Conservation (phyloP, 2,329 filamentous ascomycete genomes). For the Colletotrichum liriopes region DNA sequence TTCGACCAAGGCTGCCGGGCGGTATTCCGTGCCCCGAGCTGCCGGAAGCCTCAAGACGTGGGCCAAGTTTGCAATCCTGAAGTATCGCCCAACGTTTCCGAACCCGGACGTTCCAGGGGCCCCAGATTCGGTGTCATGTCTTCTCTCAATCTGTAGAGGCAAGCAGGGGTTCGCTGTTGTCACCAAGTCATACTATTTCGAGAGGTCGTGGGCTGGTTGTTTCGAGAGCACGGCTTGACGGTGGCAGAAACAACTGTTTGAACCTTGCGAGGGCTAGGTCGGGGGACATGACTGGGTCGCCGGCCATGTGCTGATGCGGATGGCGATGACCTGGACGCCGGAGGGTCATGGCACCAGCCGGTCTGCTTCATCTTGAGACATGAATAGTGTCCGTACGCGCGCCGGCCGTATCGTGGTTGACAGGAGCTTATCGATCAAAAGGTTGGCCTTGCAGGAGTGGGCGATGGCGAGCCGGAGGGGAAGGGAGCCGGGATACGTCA, state of each 20-base stretch:
- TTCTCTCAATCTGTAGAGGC: not conserved
- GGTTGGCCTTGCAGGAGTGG: conserved; percentile 1
- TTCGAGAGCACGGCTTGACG: not conserved
- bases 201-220: not conserved
- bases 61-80: conserved; percentile 11
- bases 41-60: conserved; percentile 9
- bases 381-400: conserved; percentile 16
- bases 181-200: not conserved
- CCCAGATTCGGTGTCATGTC: not conserved
- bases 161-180: not conserved
- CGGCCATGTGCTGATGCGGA: conserved; percentile 16
- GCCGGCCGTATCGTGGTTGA: conserved; percentile 10
- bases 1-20: conserved; percentile 3
- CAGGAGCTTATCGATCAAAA: conserved; percentile 14
- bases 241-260: not conserved
- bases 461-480: not conserved
- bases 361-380: conserved; percentile 37
- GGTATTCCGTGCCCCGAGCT: conserved; percentile 14
- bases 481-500: conserved; percentile 13
- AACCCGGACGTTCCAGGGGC: not conserved
- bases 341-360: conserved; percentile 26
- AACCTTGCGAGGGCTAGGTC: not conserved
- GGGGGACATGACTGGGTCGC: not conserved
- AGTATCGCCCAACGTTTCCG: conserved; percentile 14
- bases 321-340: conserved; percentile 9